phyloP scores from a whole-genome alignment of 2,329 filamentous ascomycete species.

The Xylariaceae sp. region DNA sequence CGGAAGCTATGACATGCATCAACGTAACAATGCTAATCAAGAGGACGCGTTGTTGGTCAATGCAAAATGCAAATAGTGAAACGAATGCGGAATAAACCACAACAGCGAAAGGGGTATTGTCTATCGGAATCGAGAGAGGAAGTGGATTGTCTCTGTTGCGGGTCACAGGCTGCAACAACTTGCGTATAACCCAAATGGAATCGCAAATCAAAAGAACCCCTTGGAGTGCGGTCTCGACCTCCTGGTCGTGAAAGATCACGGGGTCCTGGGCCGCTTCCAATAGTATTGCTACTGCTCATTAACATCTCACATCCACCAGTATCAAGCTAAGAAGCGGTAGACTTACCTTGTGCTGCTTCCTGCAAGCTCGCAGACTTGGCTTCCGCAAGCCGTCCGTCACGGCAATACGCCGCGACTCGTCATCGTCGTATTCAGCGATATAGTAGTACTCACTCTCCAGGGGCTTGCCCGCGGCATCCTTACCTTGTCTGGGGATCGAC shows the following conservation, averaged over 20 bases:
- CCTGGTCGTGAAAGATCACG: slow-evolving; percentile 27
- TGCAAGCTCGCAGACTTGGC: slow-evolving; percentile 80
- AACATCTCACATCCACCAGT: slow-evolving; percentile 5
- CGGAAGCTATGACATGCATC: neutral
- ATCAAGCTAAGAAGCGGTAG: slow-evolving; percentile 7
- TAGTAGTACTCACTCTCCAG: slow-evolving; percentile 98
- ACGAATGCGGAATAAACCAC: too few species aligned
- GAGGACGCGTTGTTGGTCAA: too few species aligned
- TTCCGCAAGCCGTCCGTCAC: slow-evolving; percentile 84
- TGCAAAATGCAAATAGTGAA: too few species aligned
- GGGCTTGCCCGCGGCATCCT: slow-evolving; percentile 89
- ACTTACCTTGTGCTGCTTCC: slow-evolving; percentile 94
- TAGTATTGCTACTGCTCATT: slow-evolving; percentile 57
- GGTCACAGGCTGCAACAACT: too few species aligned
- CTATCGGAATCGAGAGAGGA: too few species aligned
- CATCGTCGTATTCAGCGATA: slow-evolving; percentile 77
- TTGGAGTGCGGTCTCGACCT: neutral
- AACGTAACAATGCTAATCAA: neutral
- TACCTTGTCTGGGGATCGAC: slow-evolving; percentile 83
- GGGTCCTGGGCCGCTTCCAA: slow-evolving; percentile 61
- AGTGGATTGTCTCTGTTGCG: too few species aligned
- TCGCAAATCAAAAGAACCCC: too few species aligned
- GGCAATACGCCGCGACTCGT: slow-evolving; percentile 72
- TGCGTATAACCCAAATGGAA: too few species aligned
- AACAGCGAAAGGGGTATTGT: too few species aligned